A percentile compares a stretch with the other conserved stretches of the same genome.
Evolutionary conservation across 257 asterid species (phyloP).

Genomic region (Salvia miltiorrhiza): DNA sequence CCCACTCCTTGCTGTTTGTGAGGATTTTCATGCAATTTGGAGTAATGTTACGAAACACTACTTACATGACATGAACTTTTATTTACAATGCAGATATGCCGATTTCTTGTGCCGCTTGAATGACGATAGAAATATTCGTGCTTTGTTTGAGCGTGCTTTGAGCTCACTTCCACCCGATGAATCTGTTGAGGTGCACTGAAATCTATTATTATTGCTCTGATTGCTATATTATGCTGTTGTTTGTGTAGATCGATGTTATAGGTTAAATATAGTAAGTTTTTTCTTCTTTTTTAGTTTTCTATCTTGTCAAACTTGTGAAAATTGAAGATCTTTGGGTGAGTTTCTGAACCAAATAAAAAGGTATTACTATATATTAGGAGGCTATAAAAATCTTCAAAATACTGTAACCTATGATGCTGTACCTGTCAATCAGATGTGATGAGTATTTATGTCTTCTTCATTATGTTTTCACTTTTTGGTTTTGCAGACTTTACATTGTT

Average conservation of each 20-base stretch:
- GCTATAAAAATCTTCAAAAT: background rate
- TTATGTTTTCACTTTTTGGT: background rate
- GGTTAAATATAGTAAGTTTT: background rate
- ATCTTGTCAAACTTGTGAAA: background rate
- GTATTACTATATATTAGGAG: background rate
- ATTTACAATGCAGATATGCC: conserved; percentile 70
- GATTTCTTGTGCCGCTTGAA: conserved; percentile 92
- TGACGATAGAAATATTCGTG: conserved; percentile 94
- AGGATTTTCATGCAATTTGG: background rate
- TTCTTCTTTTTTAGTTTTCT: background rate
- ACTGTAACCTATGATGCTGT: background rate
- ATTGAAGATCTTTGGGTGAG: background rate
- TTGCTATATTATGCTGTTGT: background rate
- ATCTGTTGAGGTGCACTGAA: conserved; percentile 80
- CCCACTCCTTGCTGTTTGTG: background rate
- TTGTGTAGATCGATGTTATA: background rate
- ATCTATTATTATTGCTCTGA: no score
- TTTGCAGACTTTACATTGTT: background rate
- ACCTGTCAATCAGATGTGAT: background rate
- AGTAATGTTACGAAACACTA: background rate
- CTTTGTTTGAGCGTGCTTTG: conserved; percentile 94
- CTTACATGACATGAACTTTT: background rate
- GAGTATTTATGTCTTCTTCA: background rate
- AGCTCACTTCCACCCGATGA: conserved; percentile 90
- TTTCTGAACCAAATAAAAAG: background rate